Percentiles rank a stretch among this genome's conserved stretches.
Conservation (phyloP, 345 rosid genomes). For the Excoecaria cochinchinensis region DNA sequence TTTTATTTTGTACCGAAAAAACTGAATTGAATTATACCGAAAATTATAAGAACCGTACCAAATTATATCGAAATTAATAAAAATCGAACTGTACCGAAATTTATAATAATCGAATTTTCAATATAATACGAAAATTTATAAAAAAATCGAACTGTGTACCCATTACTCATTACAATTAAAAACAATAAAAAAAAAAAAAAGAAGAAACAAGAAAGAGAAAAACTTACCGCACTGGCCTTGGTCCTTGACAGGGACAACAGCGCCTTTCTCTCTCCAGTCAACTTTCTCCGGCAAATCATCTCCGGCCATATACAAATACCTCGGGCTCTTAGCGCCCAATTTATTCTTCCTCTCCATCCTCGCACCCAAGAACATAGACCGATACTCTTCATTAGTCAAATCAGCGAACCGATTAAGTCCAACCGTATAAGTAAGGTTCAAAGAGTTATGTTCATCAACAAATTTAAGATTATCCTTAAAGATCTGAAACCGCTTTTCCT, state of each 20-base stretch:
- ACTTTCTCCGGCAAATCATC: conserved; percentile 26
- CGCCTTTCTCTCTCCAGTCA: conserved; percentile 33
- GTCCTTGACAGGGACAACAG: conserved; percentile 27
- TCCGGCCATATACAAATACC: conserved; percentile 14
- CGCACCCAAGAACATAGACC: conserved; percentile 40
- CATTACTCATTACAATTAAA: too few relatives aligned
- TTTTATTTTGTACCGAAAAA: too few relatives aligned
- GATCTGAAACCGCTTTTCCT: conserved; percentile 50
- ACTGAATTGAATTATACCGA: too few relatives aligned
- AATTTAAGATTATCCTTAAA: conserved; percentile 61
- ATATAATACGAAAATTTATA: too few relatives aligned
- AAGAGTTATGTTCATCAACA: conserved; percentile 47
- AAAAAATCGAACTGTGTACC: too few relatives aligned
- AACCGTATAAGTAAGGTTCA: conserved; percentile 40
- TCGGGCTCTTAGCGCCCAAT: not conserved
- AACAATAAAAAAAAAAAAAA: not conserved
- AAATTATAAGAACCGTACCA: too few relatives aligned
- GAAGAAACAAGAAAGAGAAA: not conserved
- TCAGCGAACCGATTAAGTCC: conserved; percentile 67
- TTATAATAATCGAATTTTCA: too few relatives aligned
- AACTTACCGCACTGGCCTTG: conserved; percentile 35
- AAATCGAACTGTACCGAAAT: too few relatives aligned
- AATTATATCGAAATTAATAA: too few relatives aligned
- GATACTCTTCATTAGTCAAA: conserved; percentile 57
- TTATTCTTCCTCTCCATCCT: conserved; percentile 26